Evolutionary conservation across 352 stramenopile species (phyloP).

Genomic region (Phytopythium oedochilum): DNA sequence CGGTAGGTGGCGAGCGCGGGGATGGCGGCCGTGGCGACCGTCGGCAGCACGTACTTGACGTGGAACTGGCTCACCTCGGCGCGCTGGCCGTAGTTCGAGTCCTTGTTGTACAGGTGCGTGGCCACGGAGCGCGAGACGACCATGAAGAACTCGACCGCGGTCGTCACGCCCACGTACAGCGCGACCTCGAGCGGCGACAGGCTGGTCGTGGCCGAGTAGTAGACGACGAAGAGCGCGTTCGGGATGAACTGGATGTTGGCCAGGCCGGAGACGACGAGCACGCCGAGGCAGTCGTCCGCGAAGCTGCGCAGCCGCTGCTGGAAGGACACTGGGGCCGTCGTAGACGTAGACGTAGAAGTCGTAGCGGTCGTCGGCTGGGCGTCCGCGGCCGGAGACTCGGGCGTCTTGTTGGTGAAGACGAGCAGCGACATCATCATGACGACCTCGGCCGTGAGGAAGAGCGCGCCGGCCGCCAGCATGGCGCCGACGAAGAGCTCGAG

Average conservation of each 20-base stretch:
- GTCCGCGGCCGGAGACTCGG: neutral
- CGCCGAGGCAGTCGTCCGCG: slow-evolving; percentile 47
- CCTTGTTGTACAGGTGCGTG: slow-evolving; percentile 51
- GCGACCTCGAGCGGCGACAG: slow-evolving; percentile 26
- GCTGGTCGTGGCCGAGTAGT: slow-evolving; percentile 45
- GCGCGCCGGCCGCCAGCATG: slow-evolving; percentile 51
- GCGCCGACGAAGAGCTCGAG: slow-evolving; percentile 75
- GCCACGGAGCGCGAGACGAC: slow-evolving; percentile 53
- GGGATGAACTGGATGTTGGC: slow-evolving; percentile 70
- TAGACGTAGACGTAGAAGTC: neutral
- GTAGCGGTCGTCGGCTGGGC: neutral
- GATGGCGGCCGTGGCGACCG: slow-evolving; percentile 27
- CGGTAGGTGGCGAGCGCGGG: slow-evolving; percentile 41
- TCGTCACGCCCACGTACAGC: slow-evolving; percentile 33
- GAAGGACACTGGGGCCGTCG: slow-evolving; percentile 11
- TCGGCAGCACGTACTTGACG: slow-evolving; percentile 53
- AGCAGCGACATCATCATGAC: slow-evolving; percentile 82
- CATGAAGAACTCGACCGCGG: slow-evolving; percentile 44
- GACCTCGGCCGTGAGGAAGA: slow-evolving; percentile 68
- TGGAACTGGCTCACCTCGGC: slow-evolving; percentile 40
- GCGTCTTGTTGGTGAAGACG: slow-evolving; percentile 37
- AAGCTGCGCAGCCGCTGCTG: slow-evolving; percentile 34
- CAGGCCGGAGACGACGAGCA: slow-evolving; percentile 41
- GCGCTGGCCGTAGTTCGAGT: slow-evolving; percentile 43
- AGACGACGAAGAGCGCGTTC: slow-evolving; percentile 40